phyloP scores from a whole-genome alignment of 2,329 filamentous ascomycete genomes.

The Epichloe gansuensis region DNA sequence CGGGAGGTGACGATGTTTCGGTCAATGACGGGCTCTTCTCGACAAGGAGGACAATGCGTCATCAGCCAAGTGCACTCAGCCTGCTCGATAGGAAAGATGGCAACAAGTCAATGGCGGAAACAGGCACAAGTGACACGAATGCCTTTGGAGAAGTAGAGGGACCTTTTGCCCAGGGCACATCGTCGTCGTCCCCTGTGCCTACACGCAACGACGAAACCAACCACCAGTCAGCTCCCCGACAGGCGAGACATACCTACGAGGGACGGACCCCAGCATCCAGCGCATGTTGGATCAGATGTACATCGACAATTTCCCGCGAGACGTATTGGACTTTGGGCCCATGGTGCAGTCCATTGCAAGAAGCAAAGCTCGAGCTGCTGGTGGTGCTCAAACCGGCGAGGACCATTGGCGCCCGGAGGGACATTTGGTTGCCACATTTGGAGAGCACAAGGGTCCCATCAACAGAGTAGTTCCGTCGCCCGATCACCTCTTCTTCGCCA shows the following conservation, averaged over 20 bases:
- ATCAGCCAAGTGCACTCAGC: slow-evolving; percentile 47
- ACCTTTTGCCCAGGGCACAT: slow-evolving; percentile 31
- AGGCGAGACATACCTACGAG: slow-evolving; percentile 65
- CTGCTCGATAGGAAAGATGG: slow-evolving; percentile 47
- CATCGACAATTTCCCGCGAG: slow-evolving; percentile 54
- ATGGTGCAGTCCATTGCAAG: slow-evolving; percentile 58
- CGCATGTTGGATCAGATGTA: slow-evolving; percentile 78
- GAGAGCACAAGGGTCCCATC: slow-evolving; percentile 73
- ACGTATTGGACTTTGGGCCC: slow-evolving; percentile 64
- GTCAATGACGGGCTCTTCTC: slow-evolving; percentile 30
- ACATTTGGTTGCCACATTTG: slow-evolving; percentile 73
- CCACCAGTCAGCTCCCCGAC: slow-evolving; percentile 29
- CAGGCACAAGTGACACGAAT: slow-evolving; percentile 45
- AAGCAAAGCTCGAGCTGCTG: slow-evolving; percentile 38
- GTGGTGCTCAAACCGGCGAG: slow-evolving; percentile 27
- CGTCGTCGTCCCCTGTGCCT: slow-evolving; percentile 13
- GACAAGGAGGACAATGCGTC: slow-evolving; percentile 35
- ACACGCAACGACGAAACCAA: slow-evolving; percentile 16
- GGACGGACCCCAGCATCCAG: slow-evolving; percentile 58
- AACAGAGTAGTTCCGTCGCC: slow-evolving; percentile 74
- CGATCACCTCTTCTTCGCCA: slow-evolving; percentile 91
- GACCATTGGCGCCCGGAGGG: slow-evolving; percentile 70
- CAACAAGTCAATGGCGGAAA: slow-evolving; percentile 46
- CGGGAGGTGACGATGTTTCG: slow-evolving; percentile 23
- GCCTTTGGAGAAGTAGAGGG: slow-evolving; percentile 49